phyloP scores from a whole-genome alignment of 495 filamentous ascomycete species.

The Platismatia glauca region DNA sequence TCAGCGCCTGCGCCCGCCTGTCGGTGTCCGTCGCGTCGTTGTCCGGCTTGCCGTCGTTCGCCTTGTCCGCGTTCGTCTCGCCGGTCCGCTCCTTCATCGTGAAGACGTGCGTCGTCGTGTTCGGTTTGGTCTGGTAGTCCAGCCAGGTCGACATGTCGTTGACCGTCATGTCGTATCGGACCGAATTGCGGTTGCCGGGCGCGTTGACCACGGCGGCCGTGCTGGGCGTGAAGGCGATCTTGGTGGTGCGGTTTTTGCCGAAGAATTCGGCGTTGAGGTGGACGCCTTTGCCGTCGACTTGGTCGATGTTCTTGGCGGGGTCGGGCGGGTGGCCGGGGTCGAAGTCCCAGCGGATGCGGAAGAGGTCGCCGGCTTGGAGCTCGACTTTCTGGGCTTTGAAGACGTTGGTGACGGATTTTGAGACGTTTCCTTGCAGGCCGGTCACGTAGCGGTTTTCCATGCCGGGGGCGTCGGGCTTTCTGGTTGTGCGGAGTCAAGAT shows the following conservation, averaged over 20 bases:
- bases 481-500: neutral
- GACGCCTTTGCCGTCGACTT: slow-evolving; percentile 8
- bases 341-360: slow-evolving; percentile 19
- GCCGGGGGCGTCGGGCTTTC: neutral
- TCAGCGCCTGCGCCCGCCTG: neutral
- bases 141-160: neutral
- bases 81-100: slow-evolving; percentile 6
- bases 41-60: neutral
- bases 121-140: slow-evolving; percentile 11
- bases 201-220: neutral
- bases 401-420: neutral
- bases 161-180: slow-evolving; percentile 1
- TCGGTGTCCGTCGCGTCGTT: neutral
- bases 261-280: slow-evolving; percentile 18
- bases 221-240: slow-evolving; percentile 14
- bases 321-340: slow-evolving; percentile 4
- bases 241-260: slow-evolving; percentile 16
- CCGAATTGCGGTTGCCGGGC: neutral
- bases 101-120: slow-evolving; percentile 1
- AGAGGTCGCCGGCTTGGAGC: slow-evolving; percentile 10
- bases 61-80: neutral
- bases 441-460: slow-evolving; percentile 15
- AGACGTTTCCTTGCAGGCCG: slow-evolving; percentile 12
- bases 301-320: neutral
- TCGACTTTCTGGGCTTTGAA: slow-evolving; percentile 11